Base-by-base conservation (phyloP, 768 basidiomycete species). In the Amanita fuliginea region DNA sequence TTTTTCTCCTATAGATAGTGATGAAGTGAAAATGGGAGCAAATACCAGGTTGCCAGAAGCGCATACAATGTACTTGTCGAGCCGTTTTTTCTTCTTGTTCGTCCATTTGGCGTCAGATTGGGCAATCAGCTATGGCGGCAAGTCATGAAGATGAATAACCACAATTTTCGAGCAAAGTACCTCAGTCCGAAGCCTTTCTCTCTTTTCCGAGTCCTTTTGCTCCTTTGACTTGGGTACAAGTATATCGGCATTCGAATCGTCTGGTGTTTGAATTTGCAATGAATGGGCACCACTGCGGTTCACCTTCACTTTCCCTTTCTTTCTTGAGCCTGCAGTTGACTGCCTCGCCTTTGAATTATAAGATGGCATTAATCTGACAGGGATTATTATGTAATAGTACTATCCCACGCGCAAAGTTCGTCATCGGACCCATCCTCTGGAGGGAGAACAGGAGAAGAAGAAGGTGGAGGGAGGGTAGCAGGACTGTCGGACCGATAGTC, bases 51-150 rank as follows among this genome's bases (percentile, higher is more conserved):
- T 10, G 24, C 1, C 41, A 33, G 9, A 9, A 22, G 19, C 11
- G 3, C 18, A 66, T 49, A 90, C 91, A 57, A 97, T 93, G 59
- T 92, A 98, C 54, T 89, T 89, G 54, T 97, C 94, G 4, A 98
- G 67, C 46, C 89, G 71, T 62, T 86, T 93, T 68, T 80, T 83
- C 69, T 90, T 94, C 70, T 93, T 93, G 51, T 68, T 77, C 39
- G 77, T 85, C 72, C 88, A 81, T 60, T 84, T 86, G 3, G 76
- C 78, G 40, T 84, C 76, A 7, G 79, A 74, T 62, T 81, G 75
- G 24, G 66, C 63, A 30, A 64, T 62, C 39, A 76, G 66, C 75
- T 77, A 51, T 51, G 18, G 49, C 39, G 32, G 13, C n/a, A 36
- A 19, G 33, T 26, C 18, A 47, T 16, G 5, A 37, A 18, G 2